A percentile compares a stretch with the other conserved stretches of the same genome.
Evolutionary conservation across 78 protist species (phyloP).

Genomic region (Mastigamoeba balamuthi): DNA sequence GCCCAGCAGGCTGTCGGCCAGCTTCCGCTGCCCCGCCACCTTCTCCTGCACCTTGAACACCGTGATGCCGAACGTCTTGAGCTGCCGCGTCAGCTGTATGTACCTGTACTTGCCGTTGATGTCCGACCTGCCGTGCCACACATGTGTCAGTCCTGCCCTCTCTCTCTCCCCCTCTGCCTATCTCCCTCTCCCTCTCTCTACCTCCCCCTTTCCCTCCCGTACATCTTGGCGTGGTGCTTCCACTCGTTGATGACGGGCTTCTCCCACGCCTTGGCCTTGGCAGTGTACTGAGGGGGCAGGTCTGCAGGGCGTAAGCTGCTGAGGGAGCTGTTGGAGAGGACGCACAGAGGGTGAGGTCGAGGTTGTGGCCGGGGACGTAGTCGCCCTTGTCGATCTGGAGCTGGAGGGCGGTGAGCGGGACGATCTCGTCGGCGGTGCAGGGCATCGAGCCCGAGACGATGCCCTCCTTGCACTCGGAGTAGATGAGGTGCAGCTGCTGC

Average conservation of each 20-base stretch:
- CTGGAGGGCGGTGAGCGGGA: constrained; percentile 54
- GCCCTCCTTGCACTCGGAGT: constrained; percentile 50
- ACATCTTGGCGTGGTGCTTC: too few species aligned
- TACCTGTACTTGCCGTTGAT: constrained; percentile 64
- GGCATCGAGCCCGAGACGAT: constrained; percentile 64
- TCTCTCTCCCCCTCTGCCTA: too few species aligned
- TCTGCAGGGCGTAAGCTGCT: constrained; percentile 18
- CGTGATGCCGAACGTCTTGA: constrained; percentile 78
- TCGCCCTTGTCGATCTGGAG: constrained; percentile 52
- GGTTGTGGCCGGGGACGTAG: constrained; percentile 41
- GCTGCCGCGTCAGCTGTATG: constrained; percentile 62
- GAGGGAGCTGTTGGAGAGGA: too few species aligned
- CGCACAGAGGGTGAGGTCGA: too few species aligned
- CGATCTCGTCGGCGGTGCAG: constrained; percentile 64
- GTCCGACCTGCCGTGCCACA: constrained; percentile 58
- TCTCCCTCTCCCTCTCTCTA: too few species aligned
- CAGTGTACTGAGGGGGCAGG: constrained; percentile 47
- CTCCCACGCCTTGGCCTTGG: too few species aligned
- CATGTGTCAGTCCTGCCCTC: too few species aligned
- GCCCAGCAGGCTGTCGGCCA: constrained; percentile 49
- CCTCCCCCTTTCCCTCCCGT: too few species aligned
- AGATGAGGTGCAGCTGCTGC: constrained; percentile 38
- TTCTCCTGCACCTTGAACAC: constrained; percentile 54
- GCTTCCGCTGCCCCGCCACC: constrained; percentile 47
- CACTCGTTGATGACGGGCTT: too few species aligned